Base-by-base conservation (phyloP, 306 rosid genomes). In the Vigna nakashimae region DNA sequence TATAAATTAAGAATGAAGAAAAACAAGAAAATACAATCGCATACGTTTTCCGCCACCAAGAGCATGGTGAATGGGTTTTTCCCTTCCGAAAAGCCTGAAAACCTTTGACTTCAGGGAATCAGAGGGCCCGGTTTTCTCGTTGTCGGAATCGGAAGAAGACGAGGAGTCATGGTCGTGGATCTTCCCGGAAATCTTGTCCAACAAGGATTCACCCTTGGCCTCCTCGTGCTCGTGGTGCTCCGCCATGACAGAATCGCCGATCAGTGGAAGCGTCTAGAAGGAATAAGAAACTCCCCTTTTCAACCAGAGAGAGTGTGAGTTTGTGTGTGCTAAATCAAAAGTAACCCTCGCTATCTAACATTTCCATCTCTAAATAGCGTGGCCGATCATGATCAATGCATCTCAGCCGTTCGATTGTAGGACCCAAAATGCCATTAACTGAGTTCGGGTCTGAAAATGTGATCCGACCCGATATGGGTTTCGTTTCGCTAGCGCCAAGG, bases 21-120 rank as follows among this genome's bases (percentile, higher is more conserved):
- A 49, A 45, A 36, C 0, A 0, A 15, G 4, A 63, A 43, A 45
- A 66, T 34, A 71, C 2, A 26, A 56, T 50, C 53, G 38, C 93
- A 58, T 85, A 92, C 99, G 92, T 88, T 89, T 92, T 84, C 99
- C 99, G 1, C 99, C 99, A 16, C 99, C 99, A 13, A 96, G 60
- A 76, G 91, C 96, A 76, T 81, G 68, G 88, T 96, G 98, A 58
- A 96, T 85, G 2, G 98, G 93, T 45, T 58, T 85, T 55, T 92
- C 99, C 85, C 98, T 86, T n/a, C 99, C 99, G 46, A 96, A 92
- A 52, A 92, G 85, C 87, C 93, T 89, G 83, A 38, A 87, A 74
- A 84, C 83, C 87, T 89, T 90, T 50, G 80, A 14, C 84, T 96
- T 85, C 14, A 84, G 3, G 11, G 97, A 73, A 3, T 87, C 34